These are phyloP conservation scores for Populus hybrid DNA, from an alignment of 441 rosid genomes.

Conservation along the genomic window DNA sequence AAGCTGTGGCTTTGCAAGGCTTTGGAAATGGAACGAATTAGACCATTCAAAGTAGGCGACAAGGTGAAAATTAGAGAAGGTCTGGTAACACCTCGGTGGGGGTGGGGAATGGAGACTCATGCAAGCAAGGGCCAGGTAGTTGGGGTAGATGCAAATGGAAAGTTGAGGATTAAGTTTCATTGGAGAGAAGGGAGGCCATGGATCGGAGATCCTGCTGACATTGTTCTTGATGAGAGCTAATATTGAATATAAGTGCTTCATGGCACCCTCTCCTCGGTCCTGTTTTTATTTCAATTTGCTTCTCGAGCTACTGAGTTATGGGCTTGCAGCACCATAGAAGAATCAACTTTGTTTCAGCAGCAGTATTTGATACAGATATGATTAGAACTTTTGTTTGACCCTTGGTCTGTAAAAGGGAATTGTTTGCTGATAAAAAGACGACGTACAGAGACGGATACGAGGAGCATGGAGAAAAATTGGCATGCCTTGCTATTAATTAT, in stretches of 20 bases:
- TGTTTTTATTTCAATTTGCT: conserved; percentile 19
- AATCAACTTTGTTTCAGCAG: conserved; percentile 17
- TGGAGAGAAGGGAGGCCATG: conserved; percentile 99
- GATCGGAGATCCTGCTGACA: conserved; percentile 97
- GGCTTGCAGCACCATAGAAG: conserved; percentile 9
- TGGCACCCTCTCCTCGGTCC: conserved; percentile 3
- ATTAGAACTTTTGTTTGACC: conserved; percentile 2
- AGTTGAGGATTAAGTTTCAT: conserved; percentile 80
- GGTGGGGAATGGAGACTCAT: conserved; percentile 99
- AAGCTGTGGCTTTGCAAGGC: conserved; percentile 96
- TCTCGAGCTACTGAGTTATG: conserved; percentile 21
- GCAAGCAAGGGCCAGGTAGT: conserved; percentile 88
- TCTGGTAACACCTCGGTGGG: conserved; percentile 87
- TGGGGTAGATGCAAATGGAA: conserved; percentile 96
- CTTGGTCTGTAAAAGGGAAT: not conserved
- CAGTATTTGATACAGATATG: not conserved
- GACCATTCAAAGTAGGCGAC: conserved; percentile 78
- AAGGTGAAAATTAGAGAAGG: conserved; percentile 76
- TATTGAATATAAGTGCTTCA: conserved; percentile 13
- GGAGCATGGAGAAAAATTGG: conserved; percentile 22
- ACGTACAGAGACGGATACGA: conserved; percentile 25
- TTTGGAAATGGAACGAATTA: conserved; percentile 74
- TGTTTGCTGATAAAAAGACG: conserved; percentile 33
- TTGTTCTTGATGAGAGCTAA: conserved; percentile 58
- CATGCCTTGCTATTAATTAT: conserved; percentile 33